Conservation (phyloP, 2,329 filamentous ascomycete genomes). For the Setomelanomma holmii region DNA sequence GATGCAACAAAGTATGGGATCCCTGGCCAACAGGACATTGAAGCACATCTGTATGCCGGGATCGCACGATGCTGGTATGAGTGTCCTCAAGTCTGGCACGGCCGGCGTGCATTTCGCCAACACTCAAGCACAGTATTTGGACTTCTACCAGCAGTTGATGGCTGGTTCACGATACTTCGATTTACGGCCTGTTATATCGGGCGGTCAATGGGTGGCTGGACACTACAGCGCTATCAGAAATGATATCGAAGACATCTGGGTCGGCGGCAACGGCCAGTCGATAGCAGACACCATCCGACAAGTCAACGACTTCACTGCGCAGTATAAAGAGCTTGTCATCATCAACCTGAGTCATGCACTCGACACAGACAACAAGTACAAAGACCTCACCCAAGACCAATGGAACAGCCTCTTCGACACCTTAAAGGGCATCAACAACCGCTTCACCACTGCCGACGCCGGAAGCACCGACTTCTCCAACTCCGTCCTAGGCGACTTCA, state of each 20-base stretch:
- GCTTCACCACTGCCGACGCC: slow-evolving; percentile 35
- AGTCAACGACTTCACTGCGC: slow-evolving; percentile 55
- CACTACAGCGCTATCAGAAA: slow-evolving; percentile 49
- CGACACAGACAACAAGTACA: slow-evolving; percentile 50
- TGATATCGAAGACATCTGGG: slow-evolving; percentile 43
- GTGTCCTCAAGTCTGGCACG: slow-evolving; percentile 49
- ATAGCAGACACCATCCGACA: slow-evolving; percentile 54
- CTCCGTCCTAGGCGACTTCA: slow-evolving; percentile 46
- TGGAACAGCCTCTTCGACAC: slow-evolving; percentile 54
- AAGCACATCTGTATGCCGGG: slow-evolving; percentile 58
- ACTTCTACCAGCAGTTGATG: slow-evolving; percentile 55
- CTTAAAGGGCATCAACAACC: slow-evolving; percentile 53
- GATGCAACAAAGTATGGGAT: slow-evolving; percentile 51
- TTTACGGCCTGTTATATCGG: slow-evolving; percentile 52
- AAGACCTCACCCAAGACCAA: slow-evolving; percentile 48
- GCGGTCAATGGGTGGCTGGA: slow-evolving; percentile 52
- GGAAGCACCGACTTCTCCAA: slow-evolving; percentile 40
- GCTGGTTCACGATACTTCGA: slow-evolving; percentile 59
- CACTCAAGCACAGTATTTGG: slow-evolving; percentile 56
- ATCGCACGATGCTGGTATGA: slow-evolving; percentile 60
- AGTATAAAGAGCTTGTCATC: slow-evolving; percentile 57
- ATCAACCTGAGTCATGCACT: slow-evolving; percentile 57
- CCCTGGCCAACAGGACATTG: slow-evolving; percentile 50
- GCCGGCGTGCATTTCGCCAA: slow-evolving; percentile 51
- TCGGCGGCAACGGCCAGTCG: slow-evolving; percentile 57